Conservation (phyloP, 495 filamentous ascomycete genomes). For the Penicillium macrosclerotiorum region DNA sequence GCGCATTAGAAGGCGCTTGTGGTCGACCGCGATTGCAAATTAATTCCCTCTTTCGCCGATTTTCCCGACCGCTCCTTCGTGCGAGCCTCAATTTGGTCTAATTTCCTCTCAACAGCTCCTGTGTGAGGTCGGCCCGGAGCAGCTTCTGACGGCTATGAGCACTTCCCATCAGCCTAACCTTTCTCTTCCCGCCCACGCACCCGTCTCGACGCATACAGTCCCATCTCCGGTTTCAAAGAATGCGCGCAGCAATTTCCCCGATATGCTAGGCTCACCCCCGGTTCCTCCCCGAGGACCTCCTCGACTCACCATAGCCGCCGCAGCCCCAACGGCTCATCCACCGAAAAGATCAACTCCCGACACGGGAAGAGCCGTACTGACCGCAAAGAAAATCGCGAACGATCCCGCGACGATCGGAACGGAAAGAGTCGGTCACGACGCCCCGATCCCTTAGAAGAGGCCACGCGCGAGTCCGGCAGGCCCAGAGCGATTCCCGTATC, state of each 20-base stretch:
- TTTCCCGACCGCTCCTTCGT: no score
- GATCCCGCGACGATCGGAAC: conserved; percentile 32
- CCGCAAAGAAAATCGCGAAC: conserved; percentile 30
- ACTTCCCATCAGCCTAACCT: conserved; percentile 35
- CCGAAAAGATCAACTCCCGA: conserved; percentile 36
- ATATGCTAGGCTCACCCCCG: conserved; percentile 39
- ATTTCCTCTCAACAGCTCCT: conserved; percentile 26
- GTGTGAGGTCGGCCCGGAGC: conserved; percentile 28
- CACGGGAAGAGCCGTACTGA: conserved; percentile 33
- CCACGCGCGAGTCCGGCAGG: conserved; percentile 18
- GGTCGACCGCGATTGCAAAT: conserved; percentile 14
- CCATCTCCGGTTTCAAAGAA: conserved; percentile 31
- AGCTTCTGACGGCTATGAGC: conserved; percentile 47
- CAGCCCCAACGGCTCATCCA: conserved; percentile 29
- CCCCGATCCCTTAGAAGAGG: conserved; percentile 29
- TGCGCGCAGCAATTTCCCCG: conserved; percentile 37
- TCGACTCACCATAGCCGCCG: conserved; percentile 41
- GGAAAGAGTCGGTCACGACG: conserved; percentile 34
- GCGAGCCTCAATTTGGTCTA: no score
- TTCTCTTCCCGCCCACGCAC: conserved; percentile 33
- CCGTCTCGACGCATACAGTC: conserved; percentile 27
- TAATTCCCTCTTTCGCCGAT: no score
- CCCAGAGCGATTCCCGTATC: conserved; percentile 14
- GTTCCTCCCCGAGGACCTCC: conserved; percentile 46
- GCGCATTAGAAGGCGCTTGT: conserved; percentile 29